A percentile compares a stretch with the other conserved stretches of the same genome.
phyloP scores from a whole-genome alignment of 108 stramenopile species.

The Nitzschia sp. region DNA sequence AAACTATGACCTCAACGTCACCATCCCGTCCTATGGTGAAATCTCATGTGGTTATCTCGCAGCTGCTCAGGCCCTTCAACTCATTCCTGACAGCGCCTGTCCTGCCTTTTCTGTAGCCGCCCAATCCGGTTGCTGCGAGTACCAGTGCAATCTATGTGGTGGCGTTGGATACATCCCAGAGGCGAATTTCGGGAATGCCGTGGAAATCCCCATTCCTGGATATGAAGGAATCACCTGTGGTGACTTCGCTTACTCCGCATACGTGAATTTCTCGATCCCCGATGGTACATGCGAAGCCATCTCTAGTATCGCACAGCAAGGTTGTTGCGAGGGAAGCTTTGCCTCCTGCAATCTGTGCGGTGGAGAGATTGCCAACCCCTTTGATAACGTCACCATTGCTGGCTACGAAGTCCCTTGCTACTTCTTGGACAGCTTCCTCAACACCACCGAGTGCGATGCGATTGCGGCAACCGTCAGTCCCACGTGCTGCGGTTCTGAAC shows the following conservation, averaged over 20 bases:
- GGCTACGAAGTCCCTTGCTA: constrained; percentile 3
- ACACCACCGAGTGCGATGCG: not conserved
- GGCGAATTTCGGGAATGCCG: not conserved
- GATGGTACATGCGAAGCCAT: not conserved
- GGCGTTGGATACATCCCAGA: not conserved
- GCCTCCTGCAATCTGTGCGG: not conserved
- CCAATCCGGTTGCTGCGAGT: constrained; percentile 10
- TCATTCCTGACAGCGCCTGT: constrained; percentile 4
- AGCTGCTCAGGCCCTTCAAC: not conserved
- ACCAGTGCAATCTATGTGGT: not conserved
- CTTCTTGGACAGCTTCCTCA: not conserved
- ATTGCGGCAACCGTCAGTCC: not conserved
- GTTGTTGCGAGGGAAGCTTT: not conserved
- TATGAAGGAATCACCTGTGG: constrained; percentile 2
- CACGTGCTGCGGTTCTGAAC: not conserved
- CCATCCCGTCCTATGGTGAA: not conserved
- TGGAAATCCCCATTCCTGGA: not conserved
- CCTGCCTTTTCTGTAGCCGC: not conserved
- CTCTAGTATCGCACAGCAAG: not conserved
- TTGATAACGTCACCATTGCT: constrained; percentile 2
- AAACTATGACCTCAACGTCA: not conserved
- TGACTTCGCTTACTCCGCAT: constrained; percentile 6
- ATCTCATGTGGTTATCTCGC: constrained; percentile 2
- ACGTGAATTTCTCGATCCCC: not conserved
- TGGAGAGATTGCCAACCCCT: not conserved